Percentiles rank a stretch among this genome's conserved stretches.
phyloP scores from a whole-genome alignment of 352 stramenopile genomes.

The Pythium aristosporum region DNA sequence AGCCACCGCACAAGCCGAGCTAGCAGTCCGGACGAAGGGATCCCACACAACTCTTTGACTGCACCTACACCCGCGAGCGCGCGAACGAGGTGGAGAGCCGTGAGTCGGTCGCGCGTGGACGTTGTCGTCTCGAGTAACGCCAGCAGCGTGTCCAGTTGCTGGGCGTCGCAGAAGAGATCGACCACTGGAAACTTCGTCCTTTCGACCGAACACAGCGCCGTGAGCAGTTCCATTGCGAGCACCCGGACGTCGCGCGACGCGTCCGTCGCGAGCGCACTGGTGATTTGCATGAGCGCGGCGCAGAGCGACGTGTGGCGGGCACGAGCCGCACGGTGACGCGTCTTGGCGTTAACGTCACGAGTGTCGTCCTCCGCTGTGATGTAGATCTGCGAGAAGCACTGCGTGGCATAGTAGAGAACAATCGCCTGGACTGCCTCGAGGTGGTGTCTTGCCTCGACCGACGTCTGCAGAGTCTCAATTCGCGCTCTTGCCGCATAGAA shows the following conservation, averaged over 20 bases:
- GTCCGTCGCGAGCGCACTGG: background rate
- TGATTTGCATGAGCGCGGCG: constrained; percentile 9
- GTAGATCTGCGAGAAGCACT: constrained; percentile 19
- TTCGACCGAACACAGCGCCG: constrained; percentile 2
- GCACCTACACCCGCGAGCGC: background rate
- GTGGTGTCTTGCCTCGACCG: background rate
- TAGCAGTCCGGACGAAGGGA: background rate
- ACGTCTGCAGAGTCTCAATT: background rate
- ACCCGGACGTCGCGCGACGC: constrained; percentile 4
- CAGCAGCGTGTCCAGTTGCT: constrained; percentile 1
- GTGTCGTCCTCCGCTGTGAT: background rate
- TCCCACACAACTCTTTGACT: constrained; percentile 6
- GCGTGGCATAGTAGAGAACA: constrained; percentile 11
- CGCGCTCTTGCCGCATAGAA: constrained; percentile 4
- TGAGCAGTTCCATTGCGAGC: constrained; percentile 11
- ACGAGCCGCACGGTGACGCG: background rate
- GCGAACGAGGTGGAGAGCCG: background rate
- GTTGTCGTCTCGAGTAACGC: background rate
- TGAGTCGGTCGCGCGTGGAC: background rate
- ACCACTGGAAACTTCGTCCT: background rate
- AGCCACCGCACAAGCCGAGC: constrained; percentile 9
- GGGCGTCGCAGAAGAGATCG: constrained; percentile 3
- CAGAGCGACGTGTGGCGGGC: constrained; percentile 5
- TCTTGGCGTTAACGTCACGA: background rate
- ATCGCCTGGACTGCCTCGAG: constrained; percentile 16